Evolutionary conservation across 768 basidiomycete genomes (phyloP), one percentile per base, ranked within the genome.

Genomic region (Antrodiella citrinella): DNA sequence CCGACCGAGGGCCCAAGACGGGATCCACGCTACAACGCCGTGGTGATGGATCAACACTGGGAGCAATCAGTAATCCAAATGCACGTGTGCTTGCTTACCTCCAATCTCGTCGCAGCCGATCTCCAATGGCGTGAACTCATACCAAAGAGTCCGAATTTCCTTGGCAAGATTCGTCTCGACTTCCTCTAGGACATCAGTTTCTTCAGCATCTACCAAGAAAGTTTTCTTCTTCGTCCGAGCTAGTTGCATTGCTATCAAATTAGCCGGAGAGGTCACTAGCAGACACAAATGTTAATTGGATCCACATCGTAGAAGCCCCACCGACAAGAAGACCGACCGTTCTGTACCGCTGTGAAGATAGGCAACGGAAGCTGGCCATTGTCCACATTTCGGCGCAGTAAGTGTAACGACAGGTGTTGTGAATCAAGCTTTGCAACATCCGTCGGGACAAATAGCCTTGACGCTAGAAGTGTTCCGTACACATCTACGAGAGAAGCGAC

Each of bases 101-200:
- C 61, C 61, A 19, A 62, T 45, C 25, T 62, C 61, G 25, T 62
- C 61, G 26, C 61, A 62, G 4, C 61, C 61, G 15, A 62, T 50
- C 41, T 62, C 61, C 42, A 58, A 62, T 0, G 59, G 61, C 15
- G 59, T 60, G 43, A 62, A 60, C 47, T 62, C 61, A 40, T 62
- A 62, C 61, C 61, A 62, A 1, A 62, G 51, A 51, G 54, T 60
- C 18, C 59, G 45, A 38, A 53, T 48, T 2, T 48, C 26, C 4
- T 51, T 49, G 24, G 44, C 48, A 2, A 62, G 54, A 4, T 22
- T 23, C 4, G 39, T 18, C 21, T 57, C 40, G n/a, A 51, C 50
- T 12, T 47, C 19, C 0, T 45, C 55, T 4, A 59, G 51, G 4
- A 48, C 39, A 11, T 23, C 26, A 2, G 22, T 26, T 2, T 54